Base-by-base conservation (phyloP, 2,329 filamentous ascomycete species). In the Aphanocladium album region DNA sequence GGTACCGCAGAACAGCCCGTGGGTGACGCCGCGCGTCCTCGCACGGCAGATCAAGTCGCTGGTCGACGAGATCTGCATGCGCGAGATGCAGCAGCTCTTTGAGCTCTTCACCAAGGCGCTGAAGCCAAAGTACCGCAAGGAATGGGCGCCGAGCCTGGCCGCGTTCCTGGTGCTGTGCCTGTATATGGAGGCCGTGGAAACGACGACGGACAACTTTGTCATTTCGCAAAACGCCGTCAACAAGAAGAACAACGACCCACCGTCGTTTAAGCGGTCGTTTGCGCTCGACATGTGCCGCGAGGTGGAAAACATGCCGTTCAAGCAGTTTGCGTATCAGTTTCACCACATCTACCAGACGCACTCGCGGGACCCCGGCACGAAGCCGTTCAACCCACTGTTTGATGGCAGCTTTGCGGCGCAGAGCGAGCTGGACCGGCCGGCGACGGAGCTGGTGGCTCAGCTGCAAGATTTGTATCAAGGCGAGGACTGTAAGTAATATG, bases 281-380 rank as follows among this genome's bases (percentile, higher is more conserved):
- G 81, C 79, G n/a, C 71, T 82, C 49, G 71, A 72, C 7, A 71
- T 80, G 33, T 82, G 79, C 71, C 70, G 70, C 33, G 79, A 82
- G 67, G 75, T 85, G 51, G 83, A 85, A 67, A 83, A 83, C 64
- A 73, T 85, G 73, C 83, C 83, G 0, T 85, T 85, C 67, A 81
- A 79, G 70, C 82, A 85, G 70, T 84, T 85, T 66, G 80, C 80
- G 3, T 83, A 81, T 64, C 82, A 84, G 70, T 85, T 85, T 68
- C 83, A 85, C 69, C 78, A 83, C 67, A 76, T 83, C 60, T 85
- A 83, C 66, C 81, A 84, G 73, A 85, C 83, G 21, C 80, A 84
- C 67, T 77, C 74, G 59, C 75, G 74, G 64, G 80, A 83, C 63
- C 74, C 74, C 3, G 76, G 77, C 47, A 69, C 76, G 8, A 80